These are phyloP conservation scores for Pholiota microspora DNA, from an alignment of 768 basidiomycete genomes.

Conservation along the genomic window DNA sequence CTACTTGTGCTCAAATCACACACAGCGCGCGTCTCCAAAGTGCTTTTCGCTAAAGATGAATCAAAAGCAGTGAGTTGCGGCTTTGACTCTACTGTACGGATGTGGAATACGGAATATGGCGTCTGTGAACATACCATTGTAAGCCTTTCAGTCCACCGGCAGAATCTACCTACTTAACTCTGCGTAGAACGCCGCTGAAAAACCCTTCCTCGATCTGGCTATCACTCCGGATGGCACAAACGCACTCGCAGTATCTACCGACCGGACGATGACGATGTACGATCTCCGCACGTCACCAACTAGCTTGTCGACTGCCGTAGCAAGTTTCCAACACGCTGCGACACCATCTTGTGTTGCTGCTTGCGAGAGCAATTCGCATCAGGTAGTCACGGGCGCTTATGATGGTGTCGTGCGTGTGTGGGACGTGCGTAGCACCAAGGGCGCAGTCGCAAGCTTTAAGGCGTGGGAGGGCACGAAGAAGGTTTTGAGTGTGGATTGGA, in stretches of 20 bases:
- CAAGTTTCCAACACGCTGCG: slow-evolving; percentile 56
- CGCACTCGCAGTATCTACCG: slow-evolving; percentile 65
- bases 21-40: slow-evolving; percentile 75
- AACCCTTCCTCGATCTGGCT: slow-evolving; percentile 70
- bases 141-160: slow-evolving; percentile 23
- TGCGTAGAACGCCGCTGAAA: slow-evolving; percentile 61
- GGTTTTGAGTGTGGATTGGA: slow-evolving; percentile 61
- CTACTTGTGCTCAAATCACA: slow-evolving; percentile 78
- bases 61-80: slow-evolving; percentile 70
- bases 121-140: slow-evolving; percentile 72
- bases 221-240: slow-evolving; percentile 40
- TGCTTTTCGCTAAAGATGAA: slow-evolving; percentile 37
- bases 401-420: slow-evolving; percentile 77
- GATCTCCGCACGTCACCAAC: slow-evolving; percentile 53
- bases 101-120: slow-evolving; percentile 84
- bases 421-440: slow-evolving; percentile 71
- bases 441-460: slow-evolving; percentile 62
- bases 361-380: slow-evolving; percentile 33
- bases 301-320: slow-evolving; percentile 25
- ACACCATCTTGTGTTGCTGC: slow-evolving; percentile 63
- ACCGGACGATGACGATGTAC: slow-evolving; percentile 70
- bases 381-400: slow-evolving; percentile 71
- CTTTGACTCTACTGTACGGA: slow-evolving; percentile 86
- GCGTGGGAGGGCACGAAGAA: slow-evolving; percentile 57
- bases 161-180: not conserved